These are phyloP conservation scores for Tylopilus sp. DNA, from an alignment of 768 basidiomycete genomes.

Conservation along the genomic window DNA sequence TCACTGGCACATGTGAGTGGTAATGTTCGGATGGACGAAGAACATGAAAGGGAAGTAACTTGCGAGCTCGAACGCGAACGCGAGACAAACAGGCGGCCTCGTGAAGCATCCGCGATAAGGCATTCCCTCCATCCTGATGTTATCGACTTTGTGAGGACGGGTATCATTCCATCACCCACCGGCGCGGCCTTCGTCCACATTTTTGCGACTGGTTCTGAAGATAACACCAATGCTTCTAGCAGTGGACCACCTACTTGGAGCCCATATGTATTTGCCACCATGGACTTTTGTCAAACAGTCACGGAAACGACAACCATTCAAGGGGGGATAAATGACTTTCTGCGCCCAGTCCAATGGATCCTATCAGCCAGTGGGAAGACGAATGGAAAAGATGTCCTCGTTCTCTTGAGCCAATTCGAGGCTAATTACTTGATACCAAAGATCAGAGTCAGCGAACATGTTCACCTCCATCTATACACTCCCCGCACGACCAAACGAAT, in stretches of 20 bases:
- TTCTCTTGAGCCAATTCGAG: background rate
- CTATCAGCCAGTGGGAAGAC: background rate
- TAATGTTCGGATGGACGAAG: background rate
- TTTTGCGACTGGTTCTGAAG: background rate
- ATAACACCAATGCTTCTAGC: background rate
- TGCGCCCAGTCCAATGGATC: background rate
- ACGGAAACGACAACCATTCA: no score
- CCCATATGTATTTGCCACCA: background rate
- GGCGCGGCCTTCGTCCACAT: background rate
- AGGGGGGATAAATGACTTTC: background rate
- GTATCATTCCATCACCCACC: background rate
- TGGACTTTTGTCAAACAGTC: background rate
- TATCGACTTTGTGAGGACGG: background rate
- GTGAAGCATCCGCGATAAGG: background rate
- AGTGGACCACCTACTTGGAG: background rate
- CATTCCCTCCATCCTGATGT: background rate
- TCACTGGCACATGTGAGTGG: no score
- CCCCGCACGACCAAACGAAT: background rate
- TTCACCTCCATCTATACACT: background rate
- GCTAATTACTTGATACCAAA: background rate
- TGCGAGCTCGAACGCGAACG: background rate
- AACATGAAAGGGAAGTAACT: background rate
- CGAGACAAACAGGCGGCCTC: background rate
- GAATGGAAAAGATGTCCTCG: background rate
- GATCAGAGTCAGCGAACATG: background rate